Base-by-base conservation (phyloP, 257 asterid species). In the Cruciata laevipes region DNA sequence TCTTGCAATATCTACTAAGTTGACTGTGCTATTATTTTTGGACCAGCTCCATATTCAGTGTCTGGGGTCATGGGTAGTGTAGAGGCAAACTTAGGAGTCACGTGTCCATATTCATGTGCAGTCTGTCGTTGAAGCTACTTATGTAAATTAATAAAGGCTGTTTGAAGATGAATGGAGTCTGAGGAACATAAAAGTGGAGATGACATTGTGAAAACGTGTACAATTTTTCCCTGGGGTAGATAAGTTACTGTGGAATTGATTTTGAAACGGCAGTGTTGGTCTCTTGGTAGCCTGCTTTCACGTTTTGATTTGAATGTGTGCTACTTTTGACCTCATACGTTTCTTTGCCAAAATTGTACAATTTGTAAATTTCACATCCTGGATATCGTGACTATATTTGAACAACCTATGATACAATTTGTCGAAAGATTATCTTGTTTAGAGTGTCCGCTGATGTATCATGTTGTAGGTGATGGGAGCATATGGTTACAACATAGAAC, bases 401-500 rank as follows among this genome's bases (percentile, higher is more conserved):
- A 47, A 27, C 16, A 44, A 27, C 25, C 59, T 65, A 25, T 6
- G 18, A 65, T 25, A 2, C 2, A 44, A 25, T 64, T 17, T 27
- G 23, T 5, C 7, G 47, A n/a, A 65, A 66, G 47, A 47, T n/a
- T 16, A 24, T 20, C 25, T 65, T 38, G 56, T 63, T 40, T 6
- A 24, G 3, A 30, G 32, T 66, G n/a, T 44, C 65, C 16, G 20
- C 72, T 52, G 35, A 56, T 71, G 70, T 69, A 75, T 71, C 70
- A 57, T 66, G 47, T 67, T 27, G 76, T 89, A 93, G 99, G 97
- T 93, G 81, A 93, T 93, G 97, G 92, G 95, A 74, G 95, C 95
- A 9, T 93, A 93, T 84, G 99, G 99, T 58, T 90, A 83, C 88
- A 85, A 69, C 87, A 90, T 93, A 65, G 99, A 90, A 78, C 97